Base-by-base conservation (phyloP, 2,329 filamentous ascomycete species). In the Metarhizium rileyi region DNA sequence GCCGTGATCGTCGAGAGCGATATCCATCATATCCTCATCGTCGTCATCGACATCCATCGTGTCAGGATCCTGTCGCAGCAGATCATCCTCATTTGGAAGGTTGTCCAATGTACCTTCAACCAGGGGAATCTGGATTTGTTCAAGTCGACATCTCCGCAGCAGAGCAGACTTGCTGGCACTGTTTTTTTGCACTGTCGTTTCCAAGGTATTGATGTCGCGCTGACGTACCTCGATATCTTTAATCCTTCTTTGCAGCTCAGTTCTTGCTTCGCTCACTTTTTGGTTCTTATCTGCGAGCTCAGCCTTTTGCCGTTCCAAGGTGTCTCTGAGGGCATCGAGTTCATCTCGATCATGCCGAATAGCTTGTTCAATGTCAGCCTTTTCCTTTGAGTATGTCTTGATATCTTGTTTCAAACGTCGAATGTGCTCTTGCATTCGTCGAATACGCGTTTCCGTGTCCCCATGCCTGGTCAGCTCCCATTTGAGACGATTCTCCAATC, bases 41-140 rank as follows among this genome's bases (percentile, higher is more conserved):
- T 84, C 83, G 4, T 71, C 80, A 55, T 97, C 93, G 20, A 97
- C 73, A 56, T 97, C 91, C 90, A 97, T 96, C 3, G 86, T 85
- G 62, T 96, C 90, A 1, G 84, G 80, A 61, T 95, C 89, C 49
- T 81, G 78, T 51, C 84, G 83, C 41, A 88, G 72, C 40, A 94
- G 70, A 53, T 84, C 78, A 57, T 95, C 90, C 62, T 94, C 88
- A 59, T 94, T 89, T 3, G 93, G 93, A 47, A 98, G 75, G 55
- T 84, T 80, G 59, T 95, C 89, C 23, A 98, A 74, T 2, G 89
- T 95, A 23, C 83, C 84, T 50, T 82, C 72, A 2, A 76, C 71
- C 22, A 98, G 75, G 2, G 93, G 93, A 51, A 98, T 78, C 54
- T 86, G 82, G 57, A 97, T 87, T 62, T 96, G 90, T 63, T 97